phyloP scores from a whole-genome alignment of 148 eudicot species.

The Spergularia bocconei region DNA sequence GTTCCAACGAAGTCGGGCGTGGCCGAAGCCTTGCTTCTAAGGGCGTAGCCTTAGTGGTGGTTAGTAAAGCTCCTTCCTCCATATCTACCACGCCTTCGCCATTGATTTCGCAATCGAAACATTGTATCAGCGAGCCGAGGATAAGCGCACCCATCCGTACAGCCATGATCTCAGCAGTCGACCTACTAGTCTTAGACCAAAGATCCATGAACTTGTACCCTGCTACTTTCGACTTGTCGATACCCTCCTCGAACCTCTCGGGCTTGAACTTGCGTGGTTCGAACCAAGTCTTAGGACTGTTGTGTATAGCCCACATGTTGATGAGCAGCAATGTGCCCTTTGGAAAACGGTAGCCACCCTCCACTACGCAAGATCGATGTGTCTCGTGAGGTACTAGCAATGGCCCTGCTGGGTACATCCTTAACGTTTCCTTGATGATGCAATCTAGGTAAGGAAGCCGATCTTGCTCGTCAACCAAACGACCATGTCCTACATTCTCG shows the following conservation, averaged over 20 bases:
- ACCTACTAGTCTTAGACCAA: conserved; percentile 28
- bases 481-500: conserved; percentile 11
- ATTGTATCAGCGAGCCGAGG: conserved; percentile 32
- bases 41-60: conserved; percentile 11
- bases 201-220: conserved; percentile 37
- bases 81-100: conserved; percentile 23
- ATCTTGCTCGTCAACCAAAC: conserved; percentile 29
- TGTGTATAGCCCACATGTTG: conserved; percentile 43
- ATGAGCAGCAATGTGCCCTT: conserved; percentile 35
- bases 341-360: conserved; percentile 30
- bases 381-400: conserved; percentile 33
- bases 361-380: conserved; percentile 20
- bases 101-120: conserved; percentile 32
- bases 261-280: conserved; percentile 33
- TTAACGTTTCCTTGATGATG: conserved; percentile 39
- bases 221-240: neutral
- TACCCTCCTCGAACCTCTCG: conserved; percentile 35
- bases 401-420: conserved; percentile 37
- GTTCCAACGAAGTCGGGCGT: neutral
- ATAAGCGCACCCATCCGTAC: conserved; percentile 9
- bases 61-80: conserved; percentile 14
- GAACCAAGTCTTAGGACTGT: conserved; percentile 35
- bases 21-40: neutral
- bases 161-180: conserved; percentile 34
- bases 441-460: conserved; percentile 36